A percentile compares a stretch with the other conserved stretches of the same genome.
Evolutionary conservation across 257 asterid genomes (phyloP).

Genomic region (Forsythia suspensa): DNA sequence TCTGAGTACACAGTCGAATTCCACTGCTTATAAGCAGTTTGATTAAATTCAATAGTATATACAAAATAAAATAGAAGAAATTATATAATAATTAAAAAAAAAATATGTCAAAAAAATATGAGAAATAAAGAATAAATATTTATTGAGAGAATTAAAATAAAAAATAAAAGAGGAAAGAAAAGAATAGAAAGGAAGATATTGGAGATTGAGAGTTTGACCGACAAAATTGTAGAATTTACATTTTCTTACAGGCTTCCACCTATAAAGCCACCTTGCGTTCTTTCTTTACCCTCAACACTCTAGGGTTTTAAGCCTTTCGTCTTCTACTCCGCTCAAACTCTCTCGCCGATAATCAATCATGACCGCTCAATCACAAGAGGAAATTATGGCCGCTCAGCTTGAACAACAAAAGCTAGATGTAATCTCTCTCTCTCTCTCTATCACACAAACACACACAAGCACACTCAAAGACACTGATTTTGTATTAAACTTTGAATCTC

Average conservation of each 20-base stretch:
- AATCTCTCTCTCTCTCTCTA: neutral
- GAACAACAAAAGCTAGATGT: constrained; percentile 55
- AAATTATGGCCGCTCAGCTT: constrained; percentile 46
- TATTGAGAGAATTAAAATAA: too few species aligned
- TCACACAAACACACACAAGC: neutral
- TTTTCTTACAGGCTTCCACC: neutral
- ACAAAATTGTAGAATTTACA: neutral
- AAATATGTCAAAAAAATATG: too few species aligned
- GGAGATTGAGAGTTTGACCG: neutral
- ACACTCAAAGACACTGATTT: neutral
- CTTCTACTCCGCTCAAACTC: neutral
- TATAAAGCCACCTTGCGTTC: neutral
- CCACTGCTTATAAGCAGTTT: too few species aligned
- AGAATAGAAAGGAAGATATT: neutral
- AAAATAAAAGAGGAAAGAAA: too few species aligned
- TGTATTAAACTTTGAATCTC: neutral
- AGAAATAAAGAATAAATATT: too few species aligned
- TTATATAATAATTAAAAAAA: too few species aligned
- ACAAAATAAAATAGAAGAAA: too few species aligned
- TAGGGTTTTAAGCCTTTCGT: neutral
- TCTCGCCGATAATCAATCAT: constrained; percentile 18
- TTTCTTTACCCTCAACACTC: neutral
- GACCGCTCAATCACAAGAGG: constrained; percentile 65
- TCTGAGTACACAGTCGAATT: too few species aligned
- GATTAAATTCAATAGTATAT: too few species aligned